These are phyloP conservation scores for Diutina ranongensis DNA, from an alignment of 1,139 yeast genomes.

Conservation along the genomic window DNA sequence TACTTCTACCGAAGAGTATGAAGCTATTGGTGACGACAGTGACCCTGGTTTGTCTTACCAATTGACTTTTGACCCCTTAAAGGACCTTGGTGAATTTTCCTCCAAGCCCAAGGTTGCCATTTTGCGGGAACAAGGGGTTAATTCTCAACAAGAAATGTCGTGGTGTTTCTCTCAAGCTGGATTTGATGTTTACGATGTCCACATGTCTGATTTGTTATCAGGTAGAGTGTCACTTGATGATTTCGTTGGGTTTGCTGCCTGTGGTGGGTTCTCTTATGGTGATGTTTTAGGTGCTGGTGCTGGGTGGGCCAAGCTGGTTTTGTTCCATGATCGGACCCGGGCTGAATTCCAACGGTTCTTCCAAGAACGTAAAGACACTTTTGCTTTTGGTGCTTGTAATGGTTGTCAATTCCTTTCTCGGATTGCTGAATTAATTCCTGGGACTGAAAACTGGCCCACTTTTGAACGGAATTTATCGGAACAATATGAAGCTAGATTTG, in stretches of 20 bases:
- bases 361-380: constrained; percentile 79
- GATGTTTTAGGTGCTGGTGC: constrained; percentile 98
- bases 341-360: constrained; percentile 70
- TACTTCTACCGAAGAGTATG: constrained; percentile 79
- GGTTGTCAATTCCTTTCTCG: constrained; percentile 96
- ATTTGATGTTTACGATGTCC: constrained; percentile 85
- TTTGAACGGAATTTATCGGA: constrained; percentile 88
- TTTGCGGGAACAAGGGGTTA: constrained; percentile 96
- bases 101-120: constrained; percentile 61
- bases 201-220: constrained; percentile 83
- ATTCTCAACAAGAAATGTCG: constrained; percentile 98
- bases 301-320: constrained; percentile 98
- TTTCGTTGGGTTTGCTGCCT: constrained; percentile 92
- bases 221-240: constrained; percentile 66
- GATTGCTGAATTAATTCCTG: constrained; percentile 83
- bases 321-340: constrained; percentile 72
- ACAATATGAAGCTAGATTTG: constrained; percentile 94
- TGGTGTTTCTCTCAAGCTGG: constrained; percentile 96
- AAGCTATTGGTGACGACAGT: constrained; percentile 57
- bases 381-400: constrained; percentile 98
- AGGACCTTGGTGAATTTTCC: not conserved
- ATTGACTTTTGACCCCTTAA: constrained; percentile 43
- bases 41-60: constrained; percentile 89
- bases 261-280: constrained; percentile 99
- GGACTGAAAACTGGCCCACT: constrained; percentile 93